phyloP scores from a whole-genome alignment of 176 grass and related monocot genomes.

The Musa troglodytarum region DNA sequence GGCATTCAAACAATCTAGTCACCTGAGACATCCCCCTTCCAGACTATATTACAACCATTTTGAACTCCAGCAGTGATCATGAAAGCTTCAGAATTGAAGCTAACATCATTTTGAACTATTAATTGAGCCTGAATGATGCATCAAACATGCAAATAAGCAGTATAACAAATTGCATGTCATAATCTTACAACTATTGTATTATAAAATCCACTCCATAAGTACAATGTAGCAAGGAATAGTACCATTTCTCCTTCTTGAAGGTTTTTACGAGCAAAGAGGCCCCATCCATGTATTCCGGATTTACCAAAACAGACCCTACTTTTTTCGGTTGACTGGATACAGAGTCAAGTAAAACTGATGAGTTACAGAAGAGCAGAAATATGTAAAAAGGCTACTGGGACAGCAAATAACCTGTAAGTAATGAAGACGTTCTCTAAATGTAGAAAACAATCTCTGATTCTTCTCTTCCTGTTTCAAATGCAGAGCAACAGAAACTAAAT shows the following conservation, averaged over 20 bases:
- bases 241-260: constrained; percentile 99
- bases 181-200: neutral
- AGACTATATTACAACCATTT: too few relatives aligned
- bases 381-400: constrained; percentile 1
- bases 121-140: too few relatives aligned
- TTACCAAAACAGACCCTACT: constrained; percentile 66
- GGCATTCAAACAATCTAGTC: too few relatives aligned
- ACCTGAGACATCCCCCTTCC: too few relatives aligned
- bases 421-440: constrained; percentile 61
- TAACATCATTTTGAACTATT: too few relatives aligned
- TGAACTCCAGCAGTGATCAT: too few relatives aligned
- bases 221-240: constrained; percentile 15
- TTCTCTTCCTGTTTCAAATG: constrained; percentile 50
- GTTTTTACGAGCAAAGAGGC: constrained; percentile 76
- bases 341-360: constrained; percentile 26
- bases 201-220: neutral
- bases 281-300: constrained; percentile 98
- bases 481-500: neutral
- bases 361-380: constrained; percentile 24
- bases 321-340: constrained; percentile 74
- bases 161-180: neutral
- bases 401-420: constrained; percentile 61
- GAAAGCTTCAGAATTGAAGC: too few relatives aligned
- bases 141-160: neutral
- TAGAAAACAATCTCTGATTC: constrained; percentile 38